Conservation (phyloP, 768 basidiomycete genomes). For the Xanthoconium purpureum region DNA sequence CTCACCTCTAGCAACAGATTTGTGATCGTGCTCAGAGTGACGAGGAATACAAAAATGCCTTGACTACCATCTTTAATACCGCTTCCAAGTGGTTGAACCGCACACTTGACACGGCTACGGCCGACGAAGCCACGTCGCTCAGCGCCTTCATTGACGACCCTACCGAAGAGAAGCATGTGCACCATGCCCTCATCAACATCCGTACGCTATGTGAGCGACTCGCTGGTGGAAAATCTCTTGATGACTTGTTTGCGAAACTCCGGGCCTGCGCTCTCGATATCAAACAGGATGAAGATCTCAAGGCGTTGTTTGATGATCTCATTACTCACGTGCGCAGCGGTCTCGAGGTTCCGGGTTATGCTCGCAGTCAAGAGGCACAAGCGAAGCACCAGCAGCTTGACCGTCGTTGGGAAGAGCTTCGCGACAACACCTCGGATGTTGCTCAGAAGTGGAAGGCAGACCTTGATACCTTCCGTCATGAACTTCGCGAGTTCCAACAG, state of each 20-base stretch:
- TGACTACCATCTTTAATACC: conserved; percentile 56
- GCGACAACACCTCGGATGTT: conserved; percentile 42
- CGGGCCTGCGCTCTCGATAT: conserved; percentile 47
- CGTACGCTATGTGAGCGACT: conserved; percentile 50
- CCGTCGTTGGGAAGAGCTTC: conserved; percentile 47
- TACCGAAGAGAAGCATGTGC: conserved; percentile 59
- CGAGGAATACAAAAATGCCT: conserved; percentile 51
- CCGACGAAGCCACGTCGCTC: conserved; percentile 44
- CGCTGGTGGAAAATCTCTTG: conserved; percentile 46
- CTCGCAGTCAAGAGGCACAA: conserved; percentile 44
- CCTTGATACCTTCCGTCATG: conserved; percentile 43
- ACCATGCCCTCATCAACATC: conserved; percentile 44
- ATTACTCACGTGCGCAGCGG: conserved; percentile 44
- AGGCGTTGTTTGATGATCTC: conserved; percentile 53
- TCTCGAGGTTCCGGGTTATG: conserved; percentile 51
- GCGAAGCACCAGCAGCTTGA: conserved; percentile 44
- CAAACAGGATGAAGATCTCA: conserved; percentile 51
- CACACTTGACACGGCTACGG: conserved; percentile 48
- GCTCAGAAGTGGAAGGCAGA: conserved; percentile 52
- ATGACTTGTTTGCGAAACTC: conserved; percentile 42
- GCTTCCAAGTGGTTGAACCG: conserved; percentile 55
- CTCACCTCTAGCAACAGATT: conserved; percentile 38
- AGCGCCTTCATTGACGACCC: conserved; percentile 59
- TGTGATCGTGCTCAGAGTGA: conserved; percentile 64
- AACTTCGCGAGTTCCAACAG: conserved; percentile 43